phyloP scores from a whole-genome alignment of 768 basidiomycete genomes.

The Boletus tylopilopsis region DNA sequence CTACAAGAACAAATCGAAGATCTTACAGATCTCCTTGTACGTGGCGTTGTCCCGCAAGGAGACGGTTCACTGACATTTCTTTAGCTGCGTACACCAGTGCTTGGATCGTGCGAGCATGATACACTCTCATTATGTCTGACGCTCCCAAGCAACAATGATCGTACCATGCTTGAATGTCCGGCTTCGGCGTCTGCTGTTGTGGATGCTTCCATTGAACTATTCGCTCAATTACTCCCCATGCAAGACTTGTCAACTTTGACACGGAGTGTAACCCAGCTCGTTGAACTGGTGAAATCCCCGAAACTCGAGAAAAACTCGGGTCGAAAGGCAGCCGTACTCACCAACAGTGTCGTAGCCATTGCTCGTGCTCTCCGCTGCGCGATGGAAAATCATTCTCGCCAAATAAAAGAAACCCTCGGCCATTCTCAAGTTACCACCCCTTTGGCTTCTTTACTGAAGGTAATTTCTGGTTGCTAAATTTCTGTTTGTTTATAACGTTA shows the following conservation, averaged over 20 bases:
- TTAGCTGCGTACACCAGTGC: conserved; percentile 60
- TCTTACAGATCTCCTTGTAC: conserved; percentile 72
- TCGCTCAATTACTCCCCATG: conserved; percentile 70
- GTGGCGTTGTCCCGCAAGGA: conserved; percentile 16
- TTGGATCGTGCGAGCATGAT: conserved; percentile 86
- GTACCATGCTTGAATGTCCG: conserved; percentile 54
- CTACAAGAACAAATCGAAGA: conserved; percentile 81
- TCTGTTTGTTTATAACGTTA: conserved; percentile 9
- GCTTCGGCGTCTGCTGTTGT: conserved; percentile 81
- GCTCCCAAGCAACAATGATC: conserved; percentile 42
- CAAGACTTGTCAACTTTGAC: conserved; percentile 64
- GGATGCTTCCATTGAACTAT: conserved; percentile 86
- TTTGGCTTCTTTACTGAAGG: conserved; percentile 76
- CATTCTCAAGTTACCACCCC: conserved; percentile 55
- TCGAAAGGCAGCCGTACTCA: conserved; percentile 74
- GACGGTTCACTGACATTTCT: neutral
- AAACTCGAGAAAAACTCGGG: conserved; percentile 88
- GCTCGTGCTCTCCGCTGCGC: conserved; percentile 63
- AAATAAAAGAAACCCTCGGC: conserved; percentile 65
- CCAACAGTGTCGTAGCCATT: conserved; percentile 77
- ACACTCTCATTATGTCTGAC: conserved; percentile 64
- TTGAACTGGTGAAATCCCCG: conserved; percentile 64
- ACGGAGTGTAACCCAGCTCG: conserved; percentile 52
- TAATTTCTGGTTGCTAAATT: conserved; percentile 28
- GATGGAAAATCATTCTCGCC: conserved; percentile 48